phyloP scores from a whole-genome alignment of 2,329 filamentous ascomycete genomes.

The Verticillium nubilum region DNA sequence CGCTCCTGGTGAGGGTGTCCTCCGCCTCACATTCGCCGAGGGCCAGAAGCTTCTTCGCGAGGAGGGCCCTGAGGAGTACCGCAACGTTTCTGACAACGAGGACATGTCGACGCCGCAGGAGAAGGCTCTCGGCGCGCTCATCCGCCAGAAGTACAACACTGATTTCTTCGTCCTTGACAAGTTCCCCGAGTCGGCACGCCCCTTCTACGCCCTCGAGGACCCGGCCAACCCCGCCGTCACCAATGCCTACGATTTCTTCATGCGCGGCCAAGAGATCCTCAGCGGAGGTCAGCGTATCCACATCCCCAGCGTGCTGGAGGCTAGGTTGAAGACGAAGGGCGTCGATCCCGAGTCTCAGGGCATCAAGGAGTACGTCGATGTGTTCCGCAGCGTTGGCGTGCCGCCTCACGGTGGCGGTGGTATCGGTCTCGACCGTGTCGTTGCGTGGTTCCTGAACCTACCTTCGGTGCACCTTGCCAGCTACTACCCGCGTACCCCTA shows the following conservation, averaged over 20 bases:
- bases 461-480: constrained; percentile 54
- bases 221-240: constrained; percentile 60
- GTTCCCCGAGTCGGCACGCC: constrained; percentile 82
- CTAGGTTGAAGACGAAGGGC: constrained; percentile 71
- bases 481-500: constrained; percentile 56
- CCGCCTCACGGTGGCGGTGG: constrained; percentile 89
- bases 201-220: constrained; percentile 87
- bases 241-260: constrained; percentile 76
- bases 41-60: constrained; percentile 72
- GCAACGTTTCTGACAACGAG: constrained; percentile 68
- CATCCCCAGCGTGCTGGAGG: constrained; percentile 67
- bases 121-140: constrained; percentile 80
- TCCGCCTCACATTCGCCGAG: constrained; percentile 72
- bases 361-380: constrained; percentile 88
- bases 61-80: constrained; percentile 62
- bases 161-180: constrained; percentile 98
- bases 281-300: constrained; percentile 76
- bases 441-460: constrained; percentile 58
- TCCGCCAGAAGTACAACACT: constrained; percentile 83
- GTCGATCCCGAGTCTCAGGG: constrained; percentile 68
- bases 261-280: constrained; percentile 88
- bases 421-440: constrained; percentile 83
- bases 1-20: constrained; percentile 66
- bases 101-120: constrained; percentile 79
- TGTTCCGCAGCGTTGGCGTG: constrained; percentile 73